Evolutionary conservation across 1,284 basidiomycete species (phyloP).

Genomic region (Earliella scabrosa): DNA sequence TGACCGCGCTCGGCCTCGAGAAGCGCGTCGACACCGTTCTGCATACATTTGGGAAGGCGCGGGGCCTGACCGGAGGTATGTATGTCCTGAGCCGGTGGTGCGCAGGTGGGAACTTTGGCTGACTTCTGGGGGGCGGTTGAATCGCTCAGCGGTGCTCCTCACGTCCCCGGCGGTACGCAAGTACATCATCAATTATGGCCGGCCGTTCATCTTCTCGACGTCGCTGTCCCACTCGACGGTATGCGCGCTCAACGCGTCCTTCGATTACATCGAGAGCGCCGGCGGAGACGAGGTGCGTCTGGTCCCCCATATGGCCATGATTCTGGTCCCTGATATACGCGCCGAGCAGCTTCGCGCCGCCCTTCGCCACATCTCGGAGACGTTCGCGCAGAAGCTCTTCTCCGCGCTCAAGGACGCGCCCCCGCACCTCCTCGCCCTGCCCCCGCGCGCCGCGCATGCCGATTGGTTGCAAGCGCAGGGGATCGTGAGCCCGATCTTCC

Average conservation of each 20-base stretch:
- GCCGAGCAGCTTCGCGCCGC: slow-evolving; percentile 6
- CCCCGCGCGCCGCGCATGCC: not conserved
- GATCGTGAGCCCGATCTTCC: slow-evolving; percentile 68
- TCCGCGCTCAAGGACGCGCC: slow-evolving; percentile 7
- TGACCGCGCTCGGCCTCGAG: slow-evolving; percentile 56
- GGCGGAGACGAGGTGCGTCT: slow-evolving; percentile 12
- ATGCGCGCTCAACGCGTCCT: slow-evolving; percentile 10
- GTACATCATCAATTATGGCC: slow-evolving; percentile 90
- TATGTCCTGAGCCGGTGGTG: not conserved
- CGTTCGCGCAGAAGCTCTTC: slow-evolving; percentile 7
- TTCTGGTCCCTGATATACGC: no score
- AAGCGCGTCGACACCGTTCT: slow-evolving; percentile 54
- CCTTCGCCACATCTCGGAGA: slow-evolving; percentile 3
- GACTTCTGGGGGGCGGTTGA: no score
- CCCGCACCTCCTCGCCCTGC: slow-evolving; percentile 6
- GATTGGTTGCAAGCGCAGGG: slow-evolving; percentile 4
- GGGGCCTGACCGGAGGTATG: slow-evolving; percentile 79
- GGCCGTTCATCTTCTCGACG: slow-evolving; percentile 87
- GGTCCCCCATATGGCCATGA: no score
- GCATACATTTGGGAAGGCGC: slow-evolving; percentile 68
- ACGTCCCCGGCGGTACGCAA: slow-evolving; percentile 69
- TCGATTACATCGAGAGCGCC: slow-evolving; percentile 15
- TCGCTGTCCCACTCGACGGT: slow-evolving; percentile 75
- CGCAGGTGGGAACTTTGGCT: not conserved
- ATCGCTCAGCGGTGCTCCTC: slow-evolving; percentile 72